Evolutionary conservation across 2,329 filamentous ascomycete genomes (phyloP), one percentile per base, ranked within the genome.

Genomic region (Claviceps purpurea): DNA sequence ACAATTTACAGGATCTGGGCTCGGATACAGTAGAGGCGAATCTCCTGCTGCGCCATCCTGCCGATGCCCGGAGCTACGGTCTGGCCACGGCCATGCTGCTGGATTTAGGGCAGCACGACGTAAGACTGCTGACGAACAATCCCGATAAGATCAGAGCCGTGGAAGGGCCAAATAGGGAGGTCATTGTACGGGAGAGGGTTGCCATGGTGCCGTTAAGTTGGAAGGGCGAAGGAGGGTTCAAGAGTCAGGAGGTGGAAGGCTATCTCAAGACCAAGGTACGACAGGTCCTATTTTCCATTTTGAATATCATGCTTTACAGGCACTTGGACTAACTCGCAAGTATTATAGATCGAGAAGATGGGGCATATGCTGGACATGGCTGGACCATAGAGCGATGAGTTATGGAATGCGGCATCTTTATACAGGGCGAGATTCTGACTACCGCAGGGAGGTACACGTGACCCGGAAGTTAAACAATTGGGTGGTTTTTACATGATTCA

Each of bases 21-120:
- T 90, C 87, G n/a, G 93, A 98, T 68, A 98, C 93, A 0, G 94
- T 97, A 39, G 89, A 98, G 70, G 93, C 93, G 2, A 98, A 98
- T 62, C 70, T 98, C 46, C 68, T 97, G 24, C 73, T 98, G 43
- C 76, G 93, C 45, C 93, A 98, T 67, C 93, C 93, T 0, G 93
- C 93, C 1, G 93, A 98, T 67, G 93, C 93, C 22, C 76, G 93
- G 51, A 95, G 88, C 60, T 98, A 98, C 63, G 93, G 93, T 1
- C 71, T 98, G n/a, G 93, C 93, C 2, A 98, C 93, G 1, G 90
- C 91, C 0, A 97, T 98, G 77, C 73, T 98, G 51, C 75, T 83
- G 55, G 93, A 98, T 69, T 71, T 98, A 34, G 90, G 88, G 0
- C 77, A 95, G 59, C 67, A 71, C 13, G 86, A 90, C 30, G 83